These are phyloP conservation scores for Taphrina wiesneri DNA, from an alignment of 1,139 yeast species.

Conservation along the genomic window DNA sequence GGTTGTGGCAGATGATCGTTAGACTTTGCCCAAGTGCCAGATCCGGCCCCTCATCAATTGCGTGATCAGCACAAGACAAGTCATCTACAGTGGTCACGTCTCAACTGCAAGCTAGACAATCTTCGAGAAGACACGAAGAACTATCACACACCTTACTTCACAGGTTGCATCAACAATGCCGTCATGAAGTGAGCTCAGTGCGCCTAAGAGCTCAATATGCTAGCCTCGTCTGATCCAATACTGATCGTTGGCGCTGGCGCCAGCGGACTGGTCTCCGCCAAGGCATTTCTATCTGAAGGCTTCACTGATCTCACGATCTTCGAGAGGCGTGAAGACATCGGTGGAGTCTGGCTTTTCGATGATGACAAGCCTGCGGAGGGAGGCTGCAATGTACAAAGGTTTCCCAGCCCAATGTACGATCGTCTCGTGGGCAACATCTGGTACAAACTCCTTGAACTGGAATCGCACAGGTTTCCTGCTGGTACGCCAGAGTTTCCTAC, in stretches of 20 bases:
- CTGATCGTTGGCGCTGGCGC: constrained; percentile 64
- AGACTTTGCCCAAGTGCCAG: neutral
- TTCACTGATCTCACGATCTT: constrained; percentile 54
- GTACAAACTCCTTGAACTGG: constrained; percentile 1
- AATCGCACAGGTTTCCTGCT: constrained; percentile 5
- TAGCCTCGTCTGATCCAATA: neutral
- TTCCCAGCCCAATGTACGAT: constrained; percentile 39
- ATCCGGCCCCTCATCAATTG: neutral
- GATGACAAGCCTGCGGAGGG: constrained; percentile 33
- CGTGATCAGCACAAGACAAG: neutral
- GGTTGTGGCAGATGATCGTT: neutral
- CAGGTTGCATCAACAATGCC: too few species aligned
- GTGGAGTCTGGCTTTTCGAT: constrained; percentile 54
- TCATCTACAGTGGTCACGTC: too few species aligned
- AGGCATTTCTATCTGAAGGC: constrained; percentile 54
- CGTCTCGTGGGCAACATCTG: constrained; percentile 19
- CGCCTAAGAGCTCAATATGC: neutral
- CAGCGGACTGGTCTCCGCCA: constrained; percentile 60
- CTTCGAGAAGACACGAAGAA: too few species aligned
- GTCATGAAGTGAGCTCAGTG: too few species aligned
- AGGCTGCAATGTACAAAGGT: constrained; percentile 4
- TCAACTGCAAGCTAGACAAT: too few species aligned
- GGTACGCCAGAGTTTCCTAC: constrained; percentile 9
- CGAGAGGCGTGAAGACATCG: constrained; percentile 54
- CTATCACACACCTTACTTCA: too few species aligned